Percentiles rank a stretch among this genome's conserved stretches.
phyloP scores from a whole-genome alignment of 2,329 filamentous ascomycete species.

The Arthrinium puccinioides region DNA sequence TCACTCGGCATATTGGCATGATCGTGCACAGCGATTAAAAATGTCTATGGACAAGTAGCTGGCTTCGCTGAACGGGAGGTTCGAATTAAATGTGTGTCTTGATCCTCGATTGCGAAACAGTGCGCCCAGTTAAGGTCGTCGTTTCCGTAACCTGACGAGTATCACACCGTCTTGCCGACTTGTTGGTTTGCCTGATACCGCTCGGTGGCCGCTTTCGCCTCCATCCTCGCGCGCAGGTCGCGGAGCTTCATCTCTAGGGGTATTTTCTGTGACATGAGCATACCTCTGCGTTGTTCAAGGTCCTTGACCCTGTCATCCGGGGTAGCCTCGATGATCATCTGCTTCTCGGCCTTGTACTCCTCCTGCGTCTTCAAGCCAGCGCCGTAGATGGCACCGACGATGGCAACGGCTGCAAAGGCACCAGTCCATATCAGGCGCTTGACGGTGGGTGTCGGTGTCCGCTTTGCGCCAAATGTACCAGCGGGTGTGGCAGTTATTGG shows the following conservation, averaged over 20 bases:
- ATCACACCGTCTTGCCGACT: no score
- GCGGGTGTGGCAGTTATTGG: neutral
- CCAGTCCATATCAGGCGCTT: slow-evolving; percentile 27
- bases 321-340: slow-evolving; percentile 29
- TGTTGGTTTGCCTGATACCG: no score
- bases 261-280: slow-evolving; percentile 29
- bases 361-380: slow-evolving; percentile 41
- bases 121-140: no score
- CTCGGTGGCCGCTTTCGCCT: slow-evolving; percentile 28
- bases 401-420: slow-evolving; percentile 37
- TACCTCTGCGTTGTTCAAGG: slow-evolving; percentile 33
- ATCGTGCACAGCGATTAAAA: no score
- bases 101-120: no score
- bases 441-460: slow-evolving; percentile 5
- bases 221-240: slow-evolving; percentile 29
- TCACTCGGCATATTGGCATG: no score
- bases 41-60: no score
- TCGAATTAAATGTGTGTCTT: no score
- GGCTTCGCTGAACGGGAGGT: no score
- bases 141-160: no score
- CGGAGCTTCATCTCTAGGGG: slow-evolving; percentile 35
- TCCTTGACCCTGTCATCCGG: slow-evolving; percentile 36
- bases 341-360: slow-evolving; percentile 33
- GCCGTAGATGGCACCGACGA: slow-evolving; percentile 40
- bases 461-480: neutral